phyloP scores from a whole-genome alignment of 2,329 filamentous ascomycete genomes.

The Cytospora schulzeri region DNA sequence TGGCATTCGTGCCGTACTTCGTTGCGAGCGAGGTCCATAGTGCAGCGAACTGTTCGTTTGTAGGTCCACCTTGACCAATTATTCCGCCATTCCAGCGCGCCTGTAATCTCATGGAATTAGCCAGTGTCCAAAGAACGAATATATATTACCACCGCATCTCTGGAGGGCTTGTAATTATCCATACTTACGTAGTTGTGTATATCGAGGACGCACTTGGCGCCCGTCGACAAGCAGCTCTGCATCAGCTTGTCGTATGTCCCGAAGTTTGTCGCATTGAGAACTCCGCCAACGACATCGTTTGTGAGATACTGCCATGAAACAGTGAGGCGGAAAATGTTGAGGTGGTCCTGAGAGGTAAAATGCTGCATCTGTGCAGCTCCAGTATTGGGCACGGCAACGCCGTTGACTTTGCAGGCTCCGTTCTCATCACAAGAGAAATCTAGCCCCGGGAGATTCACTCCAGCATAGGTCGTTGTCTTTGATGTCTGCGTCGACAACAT shows the following conservation, averaged over 20 bases:
- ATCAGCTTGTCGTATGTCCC: conserved; percentile 52
- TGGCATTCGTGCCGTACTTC: conserved; percentile 55
- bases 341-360: conserved; percentile 53
- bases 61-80: conserved; percentile 63
- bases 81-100: conserved; percentile 61
- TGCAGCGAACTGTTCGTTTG: conserved; percentile 55
- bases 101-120: background rate
- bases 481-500: background rate
- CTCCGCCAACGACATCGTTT: conserved; percentile 45
- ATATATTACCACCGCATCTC: too few species aligned
- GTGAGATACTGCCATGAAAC: conserved; percentile 57
- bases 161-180: background rate
- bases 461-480: conserved; percentile 29
- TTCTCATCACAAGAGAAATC: conserved; percentile 50
- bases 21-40: conserved; percentile 59
- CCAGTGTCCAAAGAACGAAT: background rate
- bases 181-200: conserved; percentile 35
- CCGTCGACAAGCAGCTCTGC: conserved; percentile 50
- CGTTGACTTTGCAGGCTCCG: conserved; percentile 41
- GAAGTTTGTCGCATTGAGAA: conserved; percentile 45
- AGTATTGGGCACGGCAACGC: conserved; percentile 19
- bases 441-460: conserved; percentile 50
- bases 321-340: conserved; percentile 60
- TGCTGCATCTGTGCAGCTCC: conserved; percentile 55
- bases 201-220: conserved; percentile 54